Evolutionary conservation across 1,139 yeast species (phyloP).

Genomic region (Torulaspora pretoriensis): DNA sequence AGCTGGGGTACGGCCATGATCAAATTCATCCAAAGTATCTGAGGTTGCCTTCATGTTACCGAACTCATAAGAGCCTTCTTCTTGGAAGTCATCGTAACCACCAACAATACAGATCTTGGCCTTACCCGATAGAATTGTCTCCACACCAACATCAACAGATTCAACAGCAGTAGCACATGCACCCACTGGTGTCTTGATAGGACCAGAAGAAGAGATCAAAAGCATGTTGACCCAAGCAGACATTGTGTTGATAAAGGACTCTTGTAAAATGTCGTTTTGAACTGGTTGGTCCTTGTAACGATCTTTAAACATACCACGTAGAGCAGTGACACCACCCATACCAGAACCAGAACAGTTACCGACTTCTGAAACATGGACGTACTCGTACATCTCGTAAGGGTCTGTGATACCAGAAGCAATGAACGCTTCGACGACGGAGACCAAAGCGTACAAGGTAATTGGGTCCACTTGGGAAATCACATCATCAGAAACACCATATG

Average conservation of each 20-base stretch:
- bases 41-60: slow-evolving; percentile 99
- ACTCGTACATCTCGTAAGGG: slow-evolving; percentile 97
- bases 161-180: slow-evolving; percentile 99
- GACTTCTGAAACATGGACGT: slow-evolving; percentile 95
- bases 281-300: slow-evolving; percentile 89
- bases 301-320: slow-evolving; percentile 96
- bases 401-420: slow-evolving; percentile 92
- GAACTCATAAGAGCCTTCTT: slow-evolving; percentile 96
- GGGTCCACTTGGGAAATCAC: slow-evolving; percentile 93
- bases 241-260: slow-evolving; percentile 98
- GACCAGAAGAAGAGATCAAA: slow-evolving; percentile 95
- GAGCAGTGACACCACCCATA: slow-evolving; percentile 98
- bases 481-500: slow-evolving; percentile 93
- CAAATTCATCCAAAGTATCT: slow-evolving; percentile 79
- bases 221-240: slow-evolving; percentile 99
- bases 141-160: slow-evolving; percentile 94
- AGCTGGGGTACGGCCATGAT: slow-evolving; percentile 93
- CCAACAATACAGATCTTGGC: slow-evolving; percentile 96
- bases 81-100: slow-evolving; percentile 99
- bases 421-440: slow-evolving; percentile 91
- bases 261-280: slow-evolving; percentile 94
- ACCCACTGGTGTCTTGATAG: slow-evolving; percentile 98
- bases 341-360: slow-evolving; percentile 99
- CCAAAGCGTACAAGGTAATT: slow-evolving; percentile 85
- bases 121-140: slow-evolving; percentile 85